Evolutionary conservation across 2,329 filamentous ascomycete genomes (phyloP).

Genomic region (Arthrobotrys conoides): DNA sequence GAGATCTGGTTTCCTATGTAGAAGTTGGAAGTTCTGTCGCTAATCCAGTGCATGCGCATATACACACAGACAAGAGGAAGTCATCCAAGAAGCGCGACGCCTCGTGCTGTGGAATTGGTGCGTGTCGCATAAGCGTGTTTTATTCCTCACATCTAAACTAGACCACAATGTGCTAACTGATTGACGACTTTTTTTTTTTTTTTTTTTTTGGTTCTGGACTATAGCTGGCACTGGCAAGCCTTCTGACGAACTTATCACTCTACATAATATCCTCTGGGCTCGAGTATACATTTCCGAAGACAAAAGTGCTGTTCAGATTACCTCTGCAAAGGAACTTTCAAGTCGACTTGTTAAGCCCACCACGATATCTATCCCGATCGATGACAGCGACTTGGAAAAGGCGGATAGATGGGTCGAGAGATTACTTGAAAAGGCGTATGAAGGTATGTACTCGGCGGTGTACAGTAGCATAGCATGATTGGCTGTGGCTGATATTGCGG

Average conservation of each 20-base stretch:
- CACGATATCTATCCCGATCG: slow-evolving; percentile 75
- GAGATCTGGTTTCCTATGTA: neutral
- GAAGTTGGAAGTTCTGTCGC: neutral
- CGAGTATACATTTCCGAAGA: slow-evolving; percentile 73
- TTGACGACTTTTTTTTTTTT: too few relatives aligned
- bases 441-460: slow-evolving; percentile 42
- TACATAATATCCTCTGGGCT: slow-evolving; percentile 88
- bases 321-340: slow-evolving; percentile 76
- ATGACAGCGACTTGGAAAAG: slow-evolving; percentile 70
- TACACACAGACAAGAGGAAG: slow-evolving; percentile 48
- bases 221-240: slow-evolving; percentile 3
- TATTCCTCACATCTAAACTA: neutral
- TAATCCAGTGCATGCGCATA: neutral
- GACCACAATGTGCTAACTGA: slow-evolving; percentile 16
- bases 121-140: slow-evolving; percentile 29
- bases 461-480: neutral
- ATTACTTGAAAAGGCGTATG: slow-evolving; percentile 77
- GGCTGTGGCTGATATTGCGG: neutral
- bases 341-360: slow-evolving; percentile 75
- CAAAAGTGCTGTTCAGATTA: slow-evolving; percentile 73
- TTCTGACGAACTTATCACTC: slow-evolving; percentile 73
- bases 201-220: neutral
- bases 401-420: slow-evolving; percentile 75
- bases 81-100: slow-evolving; percentile 48
- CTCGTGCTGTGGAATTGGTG: slow-evolving; percentile 42